Base-by-base conservation (phyloP, 352 stramenopile genomes). In the Pythium guiyangense region DNA sequence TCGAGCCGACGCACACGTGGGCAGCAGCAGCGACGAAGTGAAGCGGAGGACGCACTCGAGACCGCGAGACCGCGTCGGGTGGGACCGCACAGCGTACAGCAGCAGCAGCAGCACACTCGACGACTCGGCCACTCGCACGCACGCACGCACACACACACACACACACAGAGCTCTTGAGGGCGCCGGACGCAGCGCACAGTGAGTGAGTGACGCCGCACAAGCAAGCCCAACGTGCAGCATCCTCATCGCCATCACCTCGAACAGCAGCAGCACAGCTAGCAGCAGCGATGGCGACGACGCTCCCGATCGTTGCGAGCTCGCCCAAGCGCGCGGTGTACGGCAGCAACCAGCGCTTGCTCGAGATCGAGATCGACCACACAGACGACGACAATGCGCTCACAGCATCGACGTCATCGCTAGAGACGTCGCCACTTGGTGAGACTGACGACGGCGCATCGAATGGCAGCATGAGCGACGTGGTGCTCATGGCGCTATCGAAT, bases 21-120 rank as follows among this genome's bases (percentile, higher is more conserved):
- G 31, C 6, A 11, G 6, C 9, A 1, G 31, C 31, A 37, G 31
- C 31, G 31, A 37, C 31, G 31, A 37, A n/a, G n/a, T n/a, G n/a
- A n/a, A n/a, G n/a, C n/a, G n/a, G n/a, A n/a, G n/a, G n/a, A n/a
- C n/a, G n/a, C 17, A 46, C 42, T 11, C 15, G 85, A 74, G 53
- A 95, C 69, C 77, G 86, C 84, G n/a, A n/a, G 39, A 92, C 74
- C 50, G 31, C 31, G 31, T 9, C 31, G 31, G 12, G 31, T 37
- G 31, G 31, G 31, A 37, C 31, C 1, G 4, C 31, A 9, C 31
- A 9, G n/a, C n/a, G n/a, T n/a, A 37, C 31, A 37, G 31, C 29
- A 37, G 31, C 31, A 93, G 65, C 53, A 93, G 65, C 49, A 62
- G 76, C 34, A 95, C 31, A 44, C 39, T 20, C 39, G 39, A 44